Conservation (phyloP, 139 green algal genomes). For the Micractinium conductrix region DNA sequence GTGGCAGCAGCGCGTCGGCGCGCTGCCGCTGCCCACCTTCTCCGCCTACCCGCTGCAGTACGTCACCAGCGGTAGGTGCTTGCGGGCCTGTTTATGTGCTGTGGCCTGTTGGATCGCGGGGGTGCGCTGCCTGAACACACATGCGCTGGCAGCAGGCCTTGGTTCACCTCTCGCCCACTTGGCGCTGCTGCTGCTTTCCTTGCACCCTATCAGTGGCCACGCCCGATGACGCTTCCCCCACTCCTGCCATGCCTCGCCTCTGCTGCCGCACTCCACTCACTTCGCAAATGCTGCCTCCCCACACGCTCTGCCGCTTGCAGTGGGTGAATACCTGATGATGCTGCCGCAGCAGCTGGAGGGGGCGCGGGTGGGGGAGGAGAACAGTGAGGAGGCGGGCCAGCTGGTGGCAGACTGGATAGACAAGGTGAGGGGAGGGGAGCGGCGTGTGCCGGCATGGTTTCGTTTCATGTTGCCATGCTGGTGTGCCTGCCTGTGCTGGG, state of each 20-base stretch:
- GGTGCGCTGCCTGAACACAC: not conserved
- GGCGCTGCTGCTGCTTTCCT: no score
- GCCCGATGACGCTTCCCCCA: not conserved
- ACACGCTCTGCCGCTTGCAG: constrained; percentile 9
- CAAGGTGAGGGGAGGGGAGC: constrained; percentile 36
- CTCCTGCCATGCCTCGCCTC: not conserved
- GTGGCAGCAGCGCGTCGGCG: constrained; percentile 36
- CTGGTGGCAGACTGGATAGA: constrained; percentile 88
- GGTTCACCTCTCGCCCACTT: no score
- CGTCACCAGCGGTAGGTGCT: constrained; percentile 56
- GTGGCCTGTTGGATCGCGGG: no score
- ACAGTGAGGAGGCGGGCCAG: constrained; percentile 54
- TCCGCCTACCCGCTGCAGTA: constrained; percentile 83
- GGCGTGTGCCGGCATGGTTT: not conserved
- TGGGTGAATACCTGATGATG: constrained; percentile 92
- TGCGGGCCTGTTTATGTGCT: not conserved
- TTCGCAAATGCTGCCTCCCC: no score
- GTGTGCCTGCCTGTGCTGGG: no score
- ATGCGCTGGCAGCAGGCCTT: not conserved
- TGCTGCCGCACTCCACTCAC: no score
- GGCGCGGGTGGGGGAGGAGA: constrained; percentile 50
- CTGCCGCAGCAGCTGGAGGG: constrained; percentile 89
- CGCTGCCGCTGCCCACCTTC: constrained; percentile 82
- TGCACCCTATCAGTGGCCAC: no score
- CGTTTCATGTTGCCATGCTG: no score